Base-by-base conservation (phyloP, 345 rosid genomes). In the Acer campestre region DNA sequence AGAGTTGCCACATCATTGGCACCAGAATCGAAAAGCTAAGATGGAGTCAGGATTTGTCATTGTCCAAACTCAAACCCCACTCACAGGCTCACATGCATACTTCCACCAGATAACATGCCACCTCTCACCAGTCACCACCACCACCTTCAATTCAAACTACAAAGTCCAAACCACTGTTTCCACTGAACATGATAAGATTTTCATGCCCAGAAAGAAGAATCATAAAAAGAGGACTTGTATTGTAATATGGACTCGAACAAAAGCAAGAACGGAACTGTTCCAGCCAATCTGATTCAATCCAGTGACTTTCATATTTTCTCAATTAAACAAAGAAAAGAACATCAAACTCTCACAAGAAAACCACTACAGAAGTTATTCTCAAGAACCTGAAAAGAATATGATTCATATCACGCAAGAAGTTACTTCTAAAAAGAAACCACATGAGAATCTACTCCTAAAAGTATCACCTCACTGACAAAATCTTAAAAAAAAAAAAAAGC, bases 301-400 rank as follows among this genome's bases (percentile, higher is more conserved):
- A 27, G 46, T 14, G 42, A 61, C n/a, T 70, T 49, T 2, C 27
- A 48, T 11, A 25, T 61, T 40, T 42, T 9, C 10, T 9, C 9
- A 42, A 14, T 27, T 31, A 40, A 65, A 11, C 49, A 67, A 65
- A 68, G 16, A 80, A 75, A 49, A 42, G 78, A 63, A 71, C 11
- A 63, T 25, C 29, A 22, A 16, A 23, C 6, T 11, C 49, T 25
- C 14, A 62, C 62, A 63, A 22, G 64, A 14, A 64, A 75, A 76
- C 80, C 70, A 59, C 16, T 20, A 64, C 42, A 73, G 27, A 77
- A 63, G 75, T 68, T 61, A 77, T 73, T 51, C 68, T 40, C 62
- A 14, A 10, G 38, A 35, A 22, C 31, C 42, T 16, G 6, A 25
- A 27, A n/a, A 49, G 59, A 59, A 72, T 59, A 9, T 22, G 55